Base-by-base conservation (phyloP, 371 early-diverging fungal genomes). In the Mortierella sp. region DNA sequence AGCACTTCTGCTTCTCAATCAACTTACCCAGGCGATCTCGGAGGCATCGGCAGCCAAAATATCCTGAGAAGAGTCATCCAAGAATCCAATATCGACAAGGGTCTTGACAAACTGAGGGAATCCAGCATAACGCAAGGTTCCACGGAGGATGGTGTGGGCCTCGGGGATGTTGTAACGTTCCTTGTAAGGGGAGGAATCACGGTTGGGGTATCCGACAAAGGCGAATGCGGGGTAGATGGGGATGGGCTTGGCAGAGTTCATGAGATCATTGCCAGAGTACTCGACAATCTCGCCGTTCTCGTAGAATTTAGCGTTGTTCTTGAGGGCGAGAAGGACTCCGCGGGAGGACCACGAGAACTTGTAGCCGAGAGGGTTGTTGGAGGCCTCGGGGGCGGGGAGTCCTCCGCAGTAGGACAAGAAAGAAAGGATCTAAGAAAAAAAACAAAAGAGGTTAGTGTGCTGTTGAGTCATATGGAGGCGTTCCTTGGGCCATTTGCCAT, bases 401-500 rank as follows among this genome's bases (percentile, higher is more conserved):
- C 99, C 99, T 81, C 99, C 99, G 90, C 99, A 99, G 96, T 97
- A 99, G 11, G 98, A 97, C 74, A 96, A 92, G 90, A 99, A 99
- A 13, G 96, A 96, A 58, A 90, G 83, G 70, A 95, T 80, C 94
- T 94, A 87, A 52, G 9, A 47, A 24, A 48, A 13, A 70, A 11
- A 44, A 42, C 11, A 45, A 28, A 21, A 11, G 11, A 42, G 44
- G 34, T 68, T 24, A 68, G 68, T 1, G 1, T 24, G 0, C 10
- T 31, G 21, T 34, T 34, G 68, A 68, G 21, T 24, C 68, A 68
- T 68, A 38, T 19, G 44, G 24, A 3, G 34, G 31, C 16, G 26
- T 57, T 14, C 21, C 38, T 34, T 38, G 9, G 14, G 16, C 7
- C 1, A 8, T 19, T 31, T 63, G 19, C 63, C 14, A 2, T 16